Conservation (phyloP, 176 grass and related monocot species). For the Bothriochloa decipiens region DNA sequence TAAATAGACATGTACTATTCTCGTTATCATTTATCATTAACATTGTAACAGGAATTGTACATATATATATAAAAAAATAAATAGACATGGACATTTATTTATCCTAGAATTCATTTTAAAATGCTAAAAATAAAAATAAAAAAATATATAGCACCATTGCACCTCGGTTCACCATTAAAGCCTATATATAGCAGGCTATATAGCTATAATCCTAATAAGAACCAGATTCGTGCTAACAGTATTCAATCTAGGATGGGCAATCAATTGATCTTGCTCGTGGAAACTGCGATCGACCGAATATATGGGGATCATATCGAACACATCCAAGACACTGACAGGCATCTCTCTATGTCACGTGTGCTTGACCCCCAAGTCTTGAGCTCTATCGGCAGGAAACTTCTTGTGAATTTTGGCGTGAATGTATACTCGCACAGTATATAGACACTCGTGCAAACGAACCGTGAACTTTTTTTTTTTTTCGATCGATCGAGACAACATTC, state of each 20-base stretch:
- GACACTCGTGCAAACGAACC: not conserved
- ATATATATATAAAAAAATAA: too few species aligned
- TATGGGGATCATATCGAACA: conserved; percentile 33
- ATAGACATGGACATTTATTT: too few species aligned
- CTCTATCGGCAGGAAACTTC: conserved; percentile 7
- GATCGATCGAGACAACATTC: not conserved
- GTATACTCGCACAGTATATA: not conserved
- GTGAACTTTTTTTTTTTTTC: not conserved
- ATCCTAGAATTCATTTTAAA: too few species aligned
- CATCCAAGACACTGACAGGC: not conserved
- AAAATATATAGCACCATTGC: too few species aligned
- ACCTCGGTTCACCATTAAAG: not conserved
- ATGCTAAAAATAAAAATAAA: too few species aligned
- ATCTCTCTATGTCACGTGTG: conserved; percentile 17
- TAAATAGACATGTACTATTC: too few species aligned
- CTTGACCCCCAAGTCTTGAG: not conserved
- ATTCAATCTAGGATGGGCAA: conserved; percentile 2
- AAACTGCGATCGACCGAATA: conserved; percentile 29
- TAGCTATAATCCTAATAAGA: not conserved
- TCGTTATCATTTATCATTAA: too few species aligned
- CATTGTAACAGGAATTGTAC: too few species aligned
- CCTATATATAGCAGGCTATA: not conserved
- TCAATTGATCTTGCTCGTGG: not conserved
- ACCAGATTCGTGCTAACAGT: conserved; percentile 28
- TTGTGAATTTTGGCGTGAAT: not conserved